Percentiles rank a stretch among this genome's conserved stretches.
Conservation (phyloP, 345 rosid species). For the Acer negundo region DNA sequence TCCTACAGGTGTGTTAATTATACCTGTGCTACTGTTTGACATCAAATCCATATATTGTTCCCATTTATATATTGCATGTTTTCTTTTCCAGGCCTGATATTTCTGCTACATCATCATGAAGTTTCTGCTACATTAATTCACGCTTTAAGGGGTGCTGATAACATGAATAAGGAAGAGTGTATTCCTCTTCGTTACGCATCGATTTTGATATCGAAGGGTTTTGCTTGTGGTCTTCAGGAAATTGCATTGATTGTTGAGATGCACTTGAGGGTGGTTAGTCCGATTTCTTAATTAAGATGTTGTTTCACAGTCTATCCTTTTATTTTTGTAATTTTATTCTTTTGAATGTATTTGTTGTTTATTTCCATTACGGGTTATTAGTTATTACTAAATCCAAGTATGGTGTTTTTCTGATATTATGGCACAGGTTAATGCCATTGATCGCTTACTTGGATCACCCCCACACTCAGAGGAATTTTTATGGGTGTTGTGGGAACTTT, state of each 20-base stretch:
- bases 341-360: not conserved
- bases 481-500: slow-evolving; percentile 96
- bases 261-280: slow-evolving; percentile 94
- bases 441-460: slow-evolving; percentile 71
- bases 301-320: not conserved
- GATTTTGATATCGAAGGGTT: slow-evolving; percentile 78
- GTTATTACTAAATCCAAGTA: not conserved
- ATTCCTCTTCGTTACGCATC: slow-evolving; percentile 90
- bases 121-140: slow-evolving; percentile 68
- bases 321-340: not conserved
- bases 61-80: slow-evolving; percentile 24
- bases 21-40: not conserved
- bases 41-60: slow-evolving; percentile 4
- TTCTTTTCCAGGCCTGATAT: slow-evolving; percentile 70
- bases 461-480: slow-evolving; percentile 93
- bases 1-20: slow-evolving; percentile 61
- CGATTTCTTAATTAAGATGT: slow-evolving; percentile 18
- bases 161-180: slow-evolving; percentile 73
- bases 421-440: slow-evolving; percentile 76
- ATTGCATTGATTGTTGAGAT: slow-evolving; percentile 86
- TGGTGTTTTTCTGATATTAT: slow-evolving; percentile 14
- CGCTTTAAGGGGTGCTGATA: slow-evolving; percentile 62
- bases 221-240: slow-evolving; percentile 78
- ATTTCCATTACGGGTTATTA: slow-evolving; percentile 9
- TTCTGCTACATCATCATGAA: slow-evolving; percentile 77